Evolutionary conservation across 192 early-diverging fungal genomes (phyloP).

Genomic region (Backusella circina): DNA sequence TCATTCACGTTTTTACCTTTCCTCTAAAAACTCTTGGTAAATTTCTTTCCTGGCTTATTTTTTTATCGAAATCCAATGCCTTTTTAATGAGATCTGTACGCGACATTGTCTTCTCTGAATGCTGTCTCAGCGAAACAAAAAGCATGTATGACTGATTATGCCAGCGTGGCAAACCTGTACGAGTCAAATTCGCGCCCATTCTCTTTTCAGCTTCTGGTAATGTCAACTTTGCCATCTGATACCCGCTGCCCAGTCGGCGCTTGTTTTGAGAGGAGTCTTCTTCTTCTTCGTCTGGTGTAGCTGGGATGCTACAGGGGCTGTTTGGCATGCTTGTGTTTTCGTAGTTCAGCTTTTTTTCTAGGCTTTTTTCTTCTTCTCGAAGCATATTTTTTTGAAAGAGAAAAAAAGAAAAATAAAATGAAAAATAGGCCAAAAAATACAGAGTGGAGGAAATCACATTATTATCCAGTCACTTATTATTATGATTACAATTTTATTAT

Average conservation of each 20-base stretch:
- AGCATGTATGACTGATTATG: conserved; percentile 85
- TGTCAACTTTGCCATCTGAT: not conserved
- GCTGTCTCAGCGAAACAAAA: conserved; percentile 72
- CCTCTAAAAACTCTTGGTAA: conserved; percentile 80
- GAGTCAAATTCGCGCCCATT: not conserved
- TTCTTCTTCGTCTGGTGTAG: not conserved
- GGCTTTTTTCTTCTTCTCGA: not conserved
- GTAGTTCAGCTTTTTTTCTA: not conserved
- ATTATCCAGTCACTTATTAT: not conserved
- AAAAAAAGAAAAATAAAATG: not conserved
- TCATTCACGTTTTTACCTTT: too few relatives aligned
- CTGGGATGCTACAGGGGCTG: conserved; percentile 6
- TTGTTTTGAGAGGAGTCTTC: not conserved
- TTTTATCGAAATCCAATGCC: conserved; percentile 75
- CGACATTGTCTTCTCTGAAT: conserved; percentile 60
- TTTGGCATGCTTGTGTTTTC: not conserved
- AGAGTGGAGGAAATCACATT: not conserved
- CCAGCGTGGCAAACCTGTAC: conserved; percentile 61
- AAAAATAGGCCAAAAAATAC: not conserved
- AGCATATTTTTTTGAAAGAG: not conserved
- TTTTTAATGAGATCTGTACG: conserved; percentile 70
- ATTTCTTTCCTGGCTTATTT: conserved; percentile 63
- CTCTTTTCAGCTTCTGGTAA: conserved; percentile 3
- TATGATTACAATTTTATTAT: conserved; percentile 1
- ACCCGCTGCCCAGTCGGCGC: not conserved